Conservation (phyloP, 2,329 filamentous ascomycete species). For the Polychaeton citri region DNA sequence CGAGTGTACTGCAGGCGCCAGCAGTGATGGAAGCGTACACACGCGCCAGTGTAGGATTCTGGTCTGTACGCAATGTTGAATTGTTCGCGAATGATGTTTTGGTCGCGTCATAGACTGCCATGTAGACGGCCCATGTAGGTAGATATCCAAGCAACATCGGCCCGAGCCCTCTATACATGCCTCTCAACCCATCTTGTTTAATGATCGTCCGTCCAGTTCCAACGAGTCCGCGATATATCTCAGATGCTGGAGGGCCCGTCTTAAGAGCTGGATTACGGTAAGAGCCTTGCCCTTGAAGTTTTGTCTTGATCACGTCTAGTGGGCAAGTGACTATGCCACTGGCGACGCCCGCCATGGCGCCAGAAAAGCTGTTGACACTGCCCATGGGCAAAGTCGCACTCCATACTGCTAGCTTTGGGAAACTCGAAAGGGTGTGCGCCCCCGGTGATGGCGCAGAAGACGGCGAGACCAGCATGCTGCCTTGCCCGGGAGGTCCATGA, state of each 20-base stretch:
- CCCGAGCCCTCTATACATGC: conserved; percentile 84
- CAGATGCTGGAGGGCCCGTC: conserved; percentile 28
- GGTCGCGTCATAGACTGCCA: conserved; percentile 87
- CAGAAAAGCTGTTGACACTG: conserved; percentile 68
- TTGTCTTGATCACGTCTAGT: conserved; percentile 97
- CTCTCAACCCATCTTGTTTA: conserved; percentile 73
- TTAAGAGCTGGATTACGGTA: conserved; percentile 39
- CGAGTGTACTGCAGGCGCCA: conserved; percentile 82
- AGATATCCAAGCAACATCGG: conserved; percentile 93
- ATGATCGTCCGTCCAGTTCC: conserved; percentile 80
- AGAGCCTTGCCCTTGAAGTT: conserved; percentile 86
- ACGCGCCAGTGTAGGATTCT: conserved; percentile 64
- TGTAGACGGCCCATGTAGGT: conserved; percentile 96
- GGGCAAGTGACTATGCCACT: conserved; percentile 93
- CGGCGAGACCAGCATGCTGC: too few relatives aligned
- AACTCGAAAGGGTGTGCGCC: conserved; percentile 4
- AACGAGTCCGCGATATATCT: conserved; percentile 69
- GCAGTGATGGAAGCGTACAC: conserved; percentile 84
- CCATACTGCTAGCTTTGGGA: conserved; percentile 25
- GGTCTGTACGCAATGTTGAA: conserved; percentile 1
- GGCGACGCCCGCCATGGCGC: conserved; percentile 78
- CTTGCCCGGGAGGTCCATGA: conserved; percentile 14
- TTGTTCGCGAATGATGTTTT: conserved; percentile 49
- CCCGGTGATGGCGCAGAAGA: conserved; percentile 10
- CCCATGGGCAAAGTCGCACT: conserved; percentile 37